Base-by-base conservation (phyloP, 495 filamentous ascomycete genomes). In the Rhypophila decipiens region DNA sequence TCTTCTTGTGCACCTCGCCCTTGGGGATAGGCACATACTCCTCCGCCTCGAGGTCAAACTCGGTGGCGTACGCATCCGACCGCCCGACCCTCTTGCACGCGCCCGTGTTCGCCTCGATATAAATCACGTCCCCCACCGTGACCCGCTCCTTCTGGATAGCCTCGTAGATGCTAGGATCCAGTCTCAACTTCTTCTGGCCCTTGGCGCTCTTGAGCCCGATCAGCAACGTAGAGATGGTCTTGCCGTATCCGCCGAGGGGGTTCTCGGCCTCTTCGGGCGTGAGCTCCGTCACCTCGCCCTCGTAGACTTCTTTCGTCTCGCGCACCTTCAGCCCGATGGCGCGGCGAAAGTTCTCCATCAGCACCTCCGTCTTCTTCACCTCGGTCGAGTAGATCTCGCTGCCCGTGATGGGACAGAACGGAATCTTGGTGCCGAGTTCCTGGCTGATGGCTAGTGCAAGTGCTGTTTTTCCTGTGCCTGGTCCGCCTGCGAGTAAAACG, bases 1-100 rank as follows among this genome's bases (percentile, higher is more conserved):
- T 98, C 79, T 96, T 96, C 77, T 97, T 98, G 71, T 96, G 93
- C 33, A 98, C 93, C 57, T 98, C 93, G 35, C 93, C 93, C 70
- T 98, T 96, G 17, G 93, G 93, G 48, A 98, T 93, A 4, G 93
- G 93, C 41, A 97, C 93, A 65, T 97, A 97, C 65, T 98, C 93
- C 62, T 97, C 93, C 0, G 93, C 93, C 73, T 97, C 93, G 17
- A 96, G 81, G 71, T 98, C 93, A 64, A 97, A 98, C 60, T 98
- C 93, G 17, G 93, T 97, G 18, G 89, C 88, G 65, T 96, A 97
- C 18, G 93, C 91, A 60, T 97, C 94, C 8, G 87, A 93, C 50
- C 93, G 77, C 15, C 93, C 93, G 7, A 98, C 93, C 55, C 93
- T 77, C 74, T 97, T 98, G 67, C 93, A 95, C 33, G 93, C 87